Conservation (phyloP, 2,329 filamentous ascomycete species). For the Fusarium drepaniforme region DNA sequence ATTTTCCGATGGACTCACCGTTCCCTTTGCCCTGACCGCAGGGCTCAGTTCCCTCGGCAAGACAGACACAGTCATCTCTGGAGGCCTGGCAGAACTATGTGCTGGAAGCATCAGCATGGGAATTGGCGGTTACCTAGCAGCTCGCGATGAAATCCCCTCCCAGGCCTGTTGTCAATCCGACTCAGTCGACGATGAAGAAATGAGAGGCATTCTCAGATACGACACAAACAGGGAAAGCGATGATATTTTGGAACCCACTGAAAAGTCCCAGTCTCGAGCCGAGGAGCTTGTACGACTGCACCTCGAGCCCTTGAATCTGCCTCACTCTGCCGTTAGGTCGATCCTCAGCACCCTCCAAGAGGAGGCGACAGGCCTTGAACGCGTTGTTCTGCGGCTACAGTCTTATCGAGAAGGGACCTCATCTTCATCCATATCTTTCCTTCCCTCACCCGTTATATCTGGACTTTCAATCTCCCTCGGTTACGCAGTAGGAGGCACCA, state of each 20-base stretch:
- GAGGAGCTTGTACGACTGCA: conserved; percentile 48
- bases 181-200: conserved; percentile 36
- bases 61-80: conserved; percentile 73
- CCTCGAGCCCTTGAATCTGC: conserved; percentile 48
- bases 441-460: conserved; percentile 56
- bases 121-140: conserved; percentile 76
- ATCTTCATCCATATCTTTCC: not conserved
- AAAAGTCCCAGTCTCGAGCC: conserved; percentile 9
- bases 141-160: conserved; percentile 52
- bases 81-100: conserved; percentile 77
- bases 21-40: conserved; percentile 80
- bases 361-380: conserved; percentile 48
- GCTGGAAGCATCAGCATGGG: conserved; percentile 82
- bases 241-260: not conserved
- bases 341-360: conserved; percentile 44
- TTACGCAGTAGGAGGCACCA: conserved; percentile 72
- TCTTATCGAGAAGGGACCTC: conserved; percentile 19
- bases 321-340: conserved; percentile 28
- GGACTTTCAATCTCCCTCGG: conserved; percentile 71
- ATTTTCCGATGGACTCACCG: conserved; percentile 79
- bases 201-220: conserved; percentile 42
- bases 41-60: conserved; percentile 73
- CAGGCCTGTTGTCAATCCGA: not conserved
- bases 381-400: conserved; percentile 36
- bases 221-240: conserved; percentile 31